A percentile compares a stretch with the other conserved stretches of the same genome.
phyloP scores from a whole-genome alignment of 2,329 filamentous ascomycete species.

The Knufia fluminis region DNA sequence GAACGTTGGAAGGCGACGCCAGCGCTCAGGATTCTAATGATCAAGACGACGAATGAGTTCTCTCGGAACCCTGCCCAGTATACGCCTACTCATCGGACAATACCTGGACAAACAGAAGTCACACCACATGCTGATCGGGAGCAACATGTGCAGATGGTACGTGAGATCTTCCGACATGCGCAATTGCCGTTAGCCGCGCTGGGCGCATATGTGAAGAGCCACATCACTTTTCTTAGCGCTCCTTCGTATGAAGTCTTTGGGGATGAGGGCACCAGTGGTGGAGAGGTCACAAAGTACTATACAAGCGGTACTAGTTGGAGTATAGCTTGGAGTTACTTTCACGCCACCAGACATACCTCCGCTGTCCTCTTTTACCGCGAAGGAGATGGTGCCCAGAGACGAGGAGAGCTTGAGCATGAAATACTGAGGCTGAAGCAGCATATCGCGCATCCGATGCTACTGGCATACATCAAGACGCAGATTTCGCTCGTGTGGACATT shows the following conservation, averaged over 20 bases:
- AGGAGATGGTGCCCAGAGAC: constrained; percentile 16
- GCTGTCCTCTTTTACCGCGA: constrained; percentile 18
- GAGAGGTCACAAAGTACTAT: constrained; percentile 14
- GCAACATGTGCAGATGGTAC: constrained; percentile 12
- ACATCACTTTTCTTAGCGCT: constrained; percentile 16
- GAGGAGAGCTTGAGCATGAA: constrained; percentile 15
- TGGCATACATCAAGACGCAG: constrained; percentile 19
- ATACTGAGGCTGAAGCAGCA: constrained; percentile 15
- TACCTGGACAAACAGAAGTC: not conserved
- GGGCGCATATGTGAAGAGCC: constrained; percentile 15
- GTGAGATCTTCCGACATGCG: constrained; percentile 12
- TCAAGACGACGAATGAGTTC: constrained; percentile 18
- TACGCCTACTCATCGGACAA: constrained; percentile 2
- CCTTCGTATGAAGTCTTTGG: constrained; percentile 9
- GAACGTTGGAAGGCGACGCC: constrained; percentile 8
- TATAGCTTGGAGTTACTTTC: constrained; percentile 15
- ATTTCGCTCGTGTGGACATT: constrained; percentile 17
- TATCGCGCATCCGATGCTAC: constrained; percentile 18
- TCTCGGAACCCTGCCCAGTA: constrained; percentile 9
- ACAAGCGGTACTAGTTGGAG: constrained; percentile 16
- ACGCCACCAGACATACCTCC: constrained; percentile 12
- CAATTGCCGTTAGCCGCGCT: constrained; percentile 15
- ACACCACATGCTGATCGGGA: constrained; percentile 8
- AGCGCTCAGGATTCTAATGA: constrained; percentile 15
- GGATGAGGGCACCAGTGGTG: not conserved